Conservation (phyloP, 2,329 filamentous ascomycete genomes). For the Coniochaeta sp. region DNA sequence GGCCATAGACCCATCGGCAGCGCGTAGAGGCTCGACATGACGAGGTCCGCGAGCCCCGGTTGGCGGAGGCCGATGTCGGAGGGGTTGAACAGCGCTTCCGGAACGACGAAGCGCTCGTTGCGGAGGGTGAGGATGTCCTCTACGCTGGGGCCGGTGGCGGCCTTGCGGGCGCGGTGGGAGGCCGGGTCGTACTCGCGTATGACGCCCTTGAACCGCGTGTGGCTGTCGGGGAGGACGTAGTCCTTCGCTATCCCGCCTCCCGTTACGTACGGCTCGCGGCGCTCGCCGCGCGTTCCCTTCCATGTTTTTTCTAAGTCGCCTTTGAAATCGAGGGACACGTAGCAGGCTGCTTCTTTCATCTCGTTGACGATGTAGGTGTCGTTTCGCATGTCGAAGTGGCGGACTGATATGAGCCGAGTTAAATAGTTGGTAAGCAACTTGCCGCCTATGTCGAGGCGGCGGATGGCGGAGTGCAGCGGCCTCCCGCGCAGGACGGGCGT, state of each 20-base stretch:
- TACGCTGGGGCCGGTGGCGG: constrained; percentile 32
- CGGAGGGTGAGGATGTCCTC: constrained; percentile 83
- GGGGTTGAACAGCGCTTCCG: constrained; percentile 84
- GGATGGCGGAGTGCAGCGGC: constrained; percentile 72
- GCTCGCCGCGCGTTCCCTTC: constrained; percentile 64
- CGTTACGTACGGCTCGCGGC: constrained; percentile 38
- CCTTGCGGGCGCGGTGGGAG: constrained; percentile 44
- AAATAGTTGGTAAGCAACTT: constrained; percentile 92
- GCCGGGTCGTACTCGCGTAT: constrained; percentile 71
- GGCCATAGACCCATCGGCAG: constrained; percentile 81
- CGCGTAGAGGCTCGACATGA: constrained; percentile 68
- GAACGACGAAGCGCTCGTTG: constrained; percentile 87
- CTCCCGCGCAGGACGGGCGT: constrained; percentile 78
- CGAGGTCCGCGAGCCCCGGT: constrained; percentile 73
- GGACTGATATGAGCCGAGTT: constrained; percentile 79
- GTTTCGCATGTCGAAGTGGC: constrained; percentile 93
- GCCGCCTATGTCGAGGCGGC: constrained; percentile 83
- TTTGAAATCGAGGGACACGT: constrained; percentile 70
- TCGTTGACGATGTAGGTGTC: constrained; percentile 92
- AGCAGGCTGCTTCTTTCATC: constrained; percentile 88
- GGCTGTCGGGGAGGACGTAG: constrained; percentile 83
- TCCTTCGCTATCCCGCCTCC: constrained; percentile 69
- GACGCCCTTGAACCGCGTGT: constrained; percentile 54
- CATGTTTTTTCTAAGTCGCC: constrained; percentile 74
- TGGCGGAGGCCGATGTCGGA: constrained; percentile 79